Evolutionary conservation across 768 basidiomycete genomes (phyloP).

Genomic region (Naematelia aurantialba): DNA sequence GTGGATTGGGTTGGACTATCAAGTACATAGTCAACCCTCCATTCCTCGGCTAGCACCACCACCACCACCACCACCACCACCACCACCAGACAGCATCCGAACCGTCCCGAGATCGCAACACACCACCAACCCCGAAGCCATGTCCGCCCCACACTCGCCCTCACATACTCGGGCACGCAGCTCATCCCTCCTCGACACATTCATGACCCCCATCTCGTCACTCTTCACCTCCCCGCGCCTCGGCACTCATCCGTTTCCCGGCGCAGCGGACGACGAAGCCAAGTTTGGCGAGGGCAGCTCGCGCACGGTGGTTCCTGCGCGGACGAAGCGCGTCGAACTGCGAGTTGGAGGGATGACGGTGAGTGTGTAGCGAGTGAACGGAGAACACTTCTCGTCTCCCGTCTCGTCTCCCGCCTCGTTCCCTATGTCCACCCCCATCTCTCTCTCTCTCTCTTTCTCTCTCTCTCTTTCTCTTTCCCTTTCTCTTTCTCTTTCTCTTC

Average conservation of each 20-base stretch:
- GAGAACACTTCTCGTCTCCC: too few species aligned
- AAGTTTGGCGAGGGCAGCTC: background rate
- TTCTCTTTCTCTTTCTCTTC: constrained; percentile 47
- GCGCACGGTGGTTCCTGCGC: background rate
- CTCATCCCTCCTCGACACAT: background rate
- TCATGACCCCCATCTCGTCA: background rate
- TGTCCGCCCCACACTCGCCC: too few species aligned
- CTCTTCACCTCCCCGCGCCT: background rate
- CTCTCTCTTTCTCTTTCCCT: constrained; percentile 5
- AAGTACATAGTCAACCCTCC: background rate
- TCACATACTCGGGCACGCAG: background rate
- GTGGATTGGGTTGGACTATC: too few species aligned
- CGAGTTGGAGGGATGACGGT: constrained; percentile 8
- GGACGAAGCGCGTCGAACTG: constrained; percentile 3
- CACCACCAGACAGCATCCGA: too few species aligned
- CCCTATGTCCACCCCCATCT: too few species aligned
- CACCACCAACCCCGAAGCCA: background rate
- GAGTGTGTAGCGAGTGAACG: too few species aligned
- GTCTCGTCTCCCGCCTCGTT: too few species aligned
- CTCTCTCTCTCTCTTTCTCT: too few species aligned
- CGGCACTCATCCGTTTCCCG: background rate
- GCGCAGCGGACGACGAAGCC: constrained; percentile 1
- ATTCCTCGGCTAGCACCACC: too few species aligned
- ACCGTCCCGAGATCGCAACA: too few species aligned
- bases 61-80: too few species aligned